Percentiles rank a stretch among this genome's conserved stretches.
Conservation (phyloP, 139 green algal species). For the Haematococcus sp. region DNA sequence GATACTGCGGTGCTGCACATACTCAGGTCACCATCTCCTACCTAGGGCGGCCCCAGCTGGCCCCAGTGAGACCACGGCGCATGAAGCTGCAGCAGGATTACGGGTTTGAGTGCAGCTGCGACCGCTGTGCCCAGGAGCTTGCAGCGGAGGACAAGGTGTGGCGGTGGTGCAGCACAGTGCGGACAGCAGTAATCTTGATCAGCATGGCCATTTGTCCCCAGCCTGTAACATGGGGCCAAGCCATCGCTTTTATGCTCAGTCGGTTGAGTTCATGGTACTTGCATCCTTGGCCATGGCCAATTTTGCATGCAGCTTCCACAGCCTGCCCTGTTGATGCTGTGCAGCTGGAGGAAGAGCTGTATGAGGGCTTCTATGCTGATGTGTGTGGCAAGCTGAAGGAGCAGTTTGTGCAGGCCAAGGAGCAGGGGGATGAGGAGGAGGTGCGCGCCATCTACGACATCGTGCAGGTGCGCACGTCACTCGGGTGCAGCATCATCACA, state of each 20-base stretch:
- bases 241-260: too few species aligned
- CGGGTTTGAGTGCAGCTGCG: slow-evolving; percentile 38
- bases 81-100: slow-evolving; percentile 26
- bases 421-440: slow-evolving; percentile 2
- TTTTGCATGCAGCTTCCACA: background rate
- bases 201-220: too few species aligned
- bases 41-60: slow-evolving; percentile 37
- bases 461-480: background rate
- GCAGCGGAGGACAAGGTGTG: slow-evolving; percentile 9
- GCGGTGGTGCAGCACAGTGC: background rate
- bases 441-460: slow-evolving; percentile 4
- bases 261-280: too few species aligned
- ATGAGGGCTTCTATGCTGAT: slow-evolving; percentile 15
- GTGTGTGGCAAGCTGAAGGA: slow-evolving; percentile 17
- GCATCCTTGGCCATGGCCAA: too few species aligned
- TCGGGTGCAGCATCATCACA: too few species aligned
- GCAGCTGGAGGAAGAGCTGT: slow-evolving; percentile 19
- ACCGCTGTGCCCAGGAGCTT: slow-evolving; percentile 20
- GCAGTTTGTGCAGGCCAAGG: slow-evolving; percentile 12
- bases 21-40: slow-evolving; percentile 41
- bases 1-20: too few species aligned
- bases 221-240: too few species aligned
- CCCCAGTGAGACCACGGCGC: slow-evolving; percentile 17
- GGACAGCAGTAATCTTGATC: too few species aligned
- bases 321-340: background rate